Base-by-base conservation (phyloP, 768 basidiomycete genomes). In the Agrocybe pediades region DNA sequence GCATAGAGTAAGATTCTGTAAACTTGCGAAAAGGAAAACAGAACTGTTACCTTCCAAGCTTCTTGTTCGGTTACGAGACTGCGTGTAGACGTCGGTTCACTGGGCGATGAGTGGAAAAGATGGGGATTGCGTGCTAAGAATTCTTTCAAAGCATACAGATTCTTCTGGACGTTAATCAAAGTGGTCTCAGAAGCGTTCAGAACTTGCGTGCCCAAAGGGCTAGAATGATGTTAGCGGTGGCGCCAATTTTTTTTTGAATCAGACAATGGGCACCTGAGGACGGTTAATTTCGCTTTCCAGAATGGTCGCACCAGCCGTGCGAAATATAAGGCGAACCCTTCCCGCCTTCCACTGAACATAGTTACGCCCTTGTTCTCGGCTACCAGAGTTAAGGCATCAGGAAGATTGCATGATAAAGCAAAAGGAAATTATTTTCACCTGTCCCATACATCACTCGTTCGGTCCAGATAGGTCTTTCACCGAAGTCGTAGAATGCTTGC, bases 311-410 rank as follows among this genome's bases (percentile, higher is more conserved):
- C 74, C 21, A 97, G 77, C 41, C 97, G 81, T 6, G 92, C 83
- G 66, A 98, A 85, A 67, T 94, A 95, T 24, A 96, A 69, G 0
- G 88, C 88, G 44, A 98, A 78, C 2, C 92, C 95, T 72, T 97
- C 92, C 54, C 94, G 81, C 51, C 94, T 81, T 25, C 94, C 90
- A 59, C 92, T 94, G 69, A 90, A 97, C 50, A 85, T 82, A 2
- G 88, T 84, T 42, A 81, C 87, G 15, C 90, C 88, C 46, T 85
- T 82, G 61, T 76, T 82, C 58, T 89, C 87, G 36, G 82, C 87
- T 84, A 54, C 17, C 39, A 15, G n/a, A 21, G 2, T 40, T 45
- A 21, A 40, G 27, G 40, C 21, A 29, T 45, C 11, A 29, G n/a
- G 36, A 41, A 26, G 33, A 53, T 24, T 54, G 29, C 42, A 5